Percentiles rank a stretch among this genome's conserved stretches.
These are phyloP conservation scores for Blastomyces parvus DNA, from an alignment of 2,329 filamentous ascomycete genomes.

Conservation along the genomic window DNA sequence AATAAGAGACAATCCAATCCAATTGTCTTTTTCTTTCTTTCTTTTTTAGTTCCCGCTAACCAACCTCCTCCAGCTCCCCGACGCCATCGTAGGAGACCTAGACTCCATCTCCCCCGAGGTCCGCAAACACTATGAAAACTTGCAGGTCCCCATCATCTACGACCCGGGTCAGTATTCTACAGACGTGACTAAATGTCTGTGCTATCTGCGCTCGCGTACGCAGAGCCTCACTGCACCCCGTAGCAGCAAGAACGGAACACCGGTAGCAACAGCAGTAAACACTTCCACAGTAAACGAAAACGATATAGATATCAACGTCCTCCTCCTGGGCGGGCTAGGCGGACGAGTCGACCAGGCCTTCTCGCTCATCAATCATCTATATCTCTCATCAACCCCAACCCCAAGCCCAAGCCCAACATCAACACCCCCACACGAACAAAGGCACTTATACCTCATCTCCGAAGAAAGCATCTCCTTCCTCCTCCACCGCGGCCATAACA, in stretches of 20 bases:
- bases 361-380: conserved; percentile 79
- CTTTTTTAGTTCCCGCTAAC: no score
- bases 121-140: conserved; percentile 55
- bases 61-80: conserved; percentile 41
- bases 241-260: background rate
- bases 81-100: conserved; percentile 78
- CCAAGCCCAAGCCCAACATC: conserved; percentile 5
- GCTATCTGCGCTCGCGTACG: conserved; percentile 43
- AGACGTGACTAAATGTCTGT: conserved; percentile 78
- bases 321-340: conserved; percentile 74
- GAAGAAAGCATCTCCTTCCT: conserved; percentile 74
- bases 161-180: conserved; percentile 78
- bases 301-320: conserved; percentile 48
- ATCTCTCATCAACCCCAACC: conserved; percentile 25
- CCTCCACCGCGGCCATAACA: conserved; percentile 58
- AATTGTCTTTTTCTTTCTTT: background rate
- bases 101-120: conserved; percentile 65
- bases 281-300: conserved; percentile 7
- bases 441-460: conserved; percentile 68
- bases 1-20: background rate
- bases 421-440: background rate
- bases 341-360: conserved; percentile 90
- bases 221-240: conserved; percentile 19
- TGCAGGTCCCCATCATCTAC: conserved; percentile 53
- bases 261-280: conserved; percentile 10